phyloP scores from a whole-genome alignment of 1,139 yeast genomes.

The Hansenula sp. region DNA sequence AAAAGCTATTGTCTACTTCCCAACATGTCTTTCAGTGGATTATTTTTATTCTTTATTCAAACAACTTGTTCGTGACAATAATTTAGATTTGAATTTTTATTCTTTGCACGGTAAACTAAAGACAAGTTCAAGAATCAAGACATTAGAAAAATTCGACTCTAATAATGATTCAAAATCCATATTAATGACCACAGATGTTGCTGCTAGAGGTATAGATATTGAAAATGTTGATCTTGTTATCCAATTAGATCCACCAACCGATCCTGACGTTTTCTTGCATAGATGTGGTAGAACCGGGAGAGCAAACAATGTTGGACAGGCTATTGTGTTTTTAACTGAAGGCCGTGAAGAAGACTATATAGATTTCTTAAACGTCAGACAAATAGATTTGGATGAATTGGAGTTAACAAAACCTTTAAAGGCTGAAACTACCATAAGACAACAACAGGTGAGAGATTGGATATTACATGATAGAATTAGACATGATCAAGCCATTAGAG shows the following conservation, averaged over 20 bases:
- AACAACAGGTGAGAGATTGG: conserved; percentile 46
- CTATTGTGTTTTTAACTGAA: conserved; percentile 64
- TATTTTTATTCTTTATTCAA: conserved; percentile 63
- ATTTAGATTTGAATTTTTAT: conserved; percentile 39
- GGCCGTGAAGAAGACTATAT: conserved; percentile 82
- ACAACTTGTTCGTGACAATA: conserved; percentile 25
- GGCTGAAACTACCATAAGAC: not conserved
- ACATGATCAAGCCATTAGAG: conserved; percentile 73
- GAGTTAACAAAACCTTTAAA: conserved; percentile 11
- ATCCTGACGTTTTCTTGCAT: conserved; percentile 82
- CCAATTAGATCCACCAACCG: conserved; percentile 89
- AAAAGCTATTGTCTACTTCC: conserved; percentile 82
- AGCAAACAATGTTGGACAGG: conserved; percentile 80
- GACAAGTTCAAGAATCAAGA: conserved; percentile 69
- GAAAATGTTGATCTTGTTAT: conserved; percentile 89
- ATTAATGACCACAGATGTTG: conserved; percentile 78
- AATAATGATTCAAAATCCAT: conserved; percentile 47
- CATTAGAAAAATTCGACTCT: conserved; percentile 50
- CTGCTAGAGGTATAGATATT: conserved; percentile 91
- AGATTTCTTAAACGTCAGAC: conserved; percentile 75
- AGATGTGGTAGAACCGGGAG: conserved; percentile 93
- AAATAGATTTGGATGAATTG: conserved; percentile 48
- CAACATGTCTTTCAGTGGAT: conserved; percentile 84
- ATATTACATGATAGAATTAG: conserved; percentile 68
- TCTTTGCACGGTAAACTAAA: conserved; percentile 86